Conservation (phyloP, 495 filamentous ascomycete species). For the Aspergillus affinis region DNA sequence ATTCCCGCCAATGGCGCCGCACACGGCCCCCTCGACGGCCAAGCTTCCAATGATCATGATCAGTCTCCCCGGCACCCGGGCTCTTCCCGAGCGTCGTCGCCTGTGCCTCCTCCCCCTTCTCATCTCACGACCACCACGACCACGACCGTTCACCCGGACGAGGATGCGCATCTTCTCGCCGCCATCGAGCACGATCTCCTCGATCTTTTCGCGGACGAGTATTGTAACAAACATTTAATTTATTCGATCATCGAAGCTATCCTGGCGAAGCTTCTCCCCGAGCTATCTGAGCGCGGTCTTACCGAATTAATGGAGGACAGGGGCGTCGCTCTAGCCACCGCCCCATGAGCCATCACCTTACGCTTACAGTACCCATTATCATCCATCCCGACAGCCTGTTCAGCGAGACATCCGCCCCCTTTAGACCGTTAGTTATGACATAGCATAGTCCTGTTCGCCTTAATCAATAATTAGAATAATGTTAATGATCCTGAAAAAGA, state of each 20-base stretch:
- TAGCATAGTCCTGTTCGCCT: not conserved
- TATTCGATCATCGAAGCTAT: conserved; percentile 76
- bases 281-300: conserved; percentile 73
- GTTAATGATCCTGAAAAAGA: not conserved
- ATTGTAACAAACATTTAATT: conserved; percentile 86
- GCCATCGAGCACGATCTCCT: conserved; percentile 55
- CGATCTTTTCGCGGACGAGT: conserved; percentile 74
- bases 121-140: not conserved
- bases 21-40: conserved; percentile 2
- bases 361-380: no score
- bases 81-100: conserved; percentile 6
- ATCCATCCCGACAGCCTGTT: not conserved
- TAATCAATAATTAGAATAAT: not conserved
- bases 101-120: not conserved
- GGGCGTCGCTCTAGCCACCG: conserved; percentile 39
- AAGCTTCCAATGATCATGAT: conserved; percentile 10
- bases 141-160: conserved; percentile 9
- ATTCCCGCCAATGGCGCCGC: conserved; percentile 18
- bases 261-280: conserved; percentile 76
- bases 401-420: not conserved
- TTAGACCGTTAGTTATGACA: not conserved
- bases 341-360: not conserved
- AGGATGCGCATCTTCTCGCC: conserved; percentile 40
- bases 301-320: conserved; percentile 72
- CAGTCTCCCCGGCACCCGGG: not conserved